Conservation (phyloP, 139 green algal genomes). For the Limnomonas spitsbergensis region DNA sequence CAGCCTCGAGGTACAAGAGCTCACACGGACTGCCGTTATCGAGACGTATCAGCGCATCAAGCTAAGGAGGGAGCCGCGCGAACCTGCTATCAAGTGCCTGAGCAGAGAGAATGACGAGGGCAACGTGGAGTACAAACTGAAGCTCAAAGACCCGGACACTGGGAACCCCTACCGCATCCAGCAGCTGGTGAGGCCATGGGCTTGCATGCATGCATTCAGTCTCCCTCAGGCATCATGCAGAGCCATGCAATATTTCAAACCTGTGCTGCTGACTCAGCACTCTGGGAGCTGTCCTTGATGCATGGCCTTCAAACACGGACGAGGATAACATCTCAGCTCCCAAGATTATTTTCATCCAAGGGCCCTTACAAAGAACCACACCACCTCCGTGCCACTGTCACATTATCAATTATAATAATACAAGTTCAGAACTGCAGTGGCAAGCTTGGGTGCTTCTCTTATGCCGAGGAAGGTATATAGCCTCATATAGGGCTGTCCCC, state of each 20-base stretch:
- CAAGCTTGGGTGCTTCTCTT: too few species aligned
- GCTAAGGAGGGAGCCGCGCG: conserved; percentile 10
- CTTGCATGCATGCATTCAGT: background rate
- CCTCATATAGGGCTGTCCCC: too few species aligned
- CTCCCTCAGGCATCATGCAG: background rate
- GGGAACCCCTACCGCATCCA: conserved; percentile 60
- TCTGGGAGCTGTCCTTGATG: too few species aligned
- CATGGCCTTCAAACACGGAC: too few species aligned
- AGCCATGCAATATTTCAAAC: background rate
- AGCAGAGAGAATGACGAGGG: conserved; percentile 67
- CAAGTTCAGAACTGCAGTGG: too few species aligned
- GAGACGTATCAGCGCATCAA: conserved; percentile 8
- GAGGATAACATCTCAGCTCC: too few species aligned
- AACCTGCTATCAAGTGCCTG: conserved; percentile 35
- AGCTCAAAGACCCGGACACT: conserved; percentile 51
- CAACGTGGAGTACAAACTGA: conserved; percentile 84
- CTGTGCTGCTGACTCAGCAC: background rate
- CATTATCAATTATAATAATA: too few species aligned
- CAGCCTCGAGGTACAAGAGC: background rate
- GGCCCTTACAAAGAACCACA: too few species aligned
- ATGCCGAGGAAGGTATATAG: too few species aligned
- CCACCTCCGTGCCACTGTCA: too few species aligned
- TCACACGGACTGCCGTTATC: background rate
- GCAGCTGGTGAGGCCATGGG: conserved; percentile 77
- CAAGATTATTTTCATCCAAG: too few species aligned